Percentiles rank a stretch among this genome's conserved stretches.
phyloP scores from a whole-genome alignment of 2,329 filamentous ascomycete species.

The Pseudocercospora crystallina region DNA sequence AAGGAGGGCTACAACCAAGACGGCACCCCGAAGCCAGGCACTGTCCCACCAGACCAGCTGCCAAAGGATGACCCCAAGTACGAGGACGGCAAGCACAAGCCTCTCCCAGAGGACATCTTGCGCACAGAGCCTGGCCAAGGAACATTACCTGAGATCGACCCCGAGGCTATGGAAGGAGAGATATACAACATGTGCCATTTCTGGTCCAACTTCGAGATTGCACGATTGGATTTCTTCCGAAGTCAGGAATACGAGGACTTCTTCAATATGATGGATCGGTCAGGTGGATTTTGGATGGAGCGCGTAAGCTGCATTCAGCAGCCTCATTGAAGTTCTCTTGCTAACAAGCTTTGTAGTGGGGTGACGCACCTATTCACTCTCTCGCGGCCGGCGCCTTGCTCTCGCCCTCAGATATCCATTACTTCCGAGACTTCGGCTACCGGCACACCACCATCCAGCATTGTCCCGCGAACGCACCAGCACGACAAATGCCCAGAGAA shows the following conservation, averaged over 20 bases:
- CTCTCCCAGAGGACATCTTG: slow-evolving; percentile 77
- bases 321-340: slow-evolving; percentile 28
- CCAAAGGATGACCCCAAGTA: slow-evolving; percentile 58
- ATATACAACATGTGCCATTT: slow-evolving; percentile 99
- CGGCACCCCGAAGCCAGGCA: slow-evolving; percentile 50
- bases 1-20: slow-evolving; percentile 58
- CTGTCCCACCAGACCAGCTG: slow-evolving; percentile 37
- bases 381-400: slow-evolving; percentile 89
- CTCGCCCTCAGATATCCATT: slow-evolving; percentile 81
- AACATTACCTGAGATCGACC: slow-evolving; percentile 76
- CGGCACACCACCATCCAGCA: slow-evolving; percentile 98
- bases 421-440: slow-evolving; percentile 98
- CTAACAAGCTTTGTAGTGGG: slow-evolving; percentile 69
- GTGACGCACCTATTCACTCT: slow-evolving; percentile 96
- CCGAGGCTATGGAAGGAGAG: slow-evolving; percentile 93
- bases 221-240: slow-evolving; percentile 89
- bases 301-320: slow-evolving; percentile 62
- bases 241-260: slow-evolving; percentile 98
- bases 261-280: slow-evolving; percentile 98
- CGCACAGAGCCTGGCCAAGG: slow-evolving; percentile 71
- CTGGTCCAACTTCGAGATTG: slow-evolving; percentile 99
- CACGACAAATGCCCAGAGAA: slow-evolving; percentile 75
- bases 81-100: slow-evolving; percentile 64
- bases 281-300: slow-evolving; percentile 99
- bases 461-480: slow-evolving; percentile 92